Conservation (phyloP, 768 basidiomycete genomes). For the Coprinopsis strossmayeri region DNA sequence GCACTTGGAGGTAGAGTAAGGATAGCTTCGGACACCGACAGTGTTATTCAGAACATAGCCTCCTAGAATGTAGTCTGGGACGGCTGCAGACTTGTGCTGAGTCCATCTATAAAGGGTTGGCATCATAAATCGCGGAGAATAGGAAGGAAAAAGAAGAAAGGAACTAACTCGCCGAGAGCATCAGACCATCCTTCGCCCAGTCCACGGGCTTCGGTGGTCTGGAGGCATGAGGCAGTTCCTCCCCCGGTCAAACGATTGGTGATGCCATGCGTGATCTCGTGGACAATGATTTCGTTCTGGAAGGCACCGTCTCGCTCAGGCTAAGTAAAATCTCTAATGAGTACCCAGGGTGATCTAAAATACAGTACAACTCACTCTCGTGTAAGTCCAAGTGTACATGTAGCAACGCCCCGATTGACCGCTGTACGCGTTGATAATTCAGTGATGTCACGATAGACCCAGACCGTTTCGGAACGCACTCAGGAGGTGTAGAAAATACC, state of each 20-base stretch:
- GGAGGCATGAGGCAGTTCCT: constrained; percentile 52
- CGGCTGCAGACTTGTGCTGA: constrained; percentile 29
- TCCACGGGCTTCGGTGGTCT: constrained; percentile 57
- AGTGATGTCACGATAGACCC: neutral
- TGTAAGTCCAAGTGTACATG: constrained; percentile 28
- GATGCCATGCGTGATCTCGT: constrained; percentile 49
- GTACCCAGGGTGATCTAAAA: neutral
- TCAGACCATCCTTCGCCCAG: no score
- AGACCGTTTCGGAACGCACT: constrained; percentile 24
- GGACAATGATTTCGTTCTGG: constrained; percentile 50
- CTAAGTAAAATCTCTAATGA: constrained; percentile 12
- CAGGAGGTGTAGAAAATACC: constrained; percentile 37
- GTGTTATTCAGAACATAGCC: constrained; percentile 41
- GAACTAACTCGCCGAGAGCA: constrained; percentile 38
- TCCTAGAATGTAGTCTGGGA: constrained; percentile 36
- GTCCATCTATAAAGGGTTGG: no score
- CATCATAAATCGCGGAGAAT: no score
- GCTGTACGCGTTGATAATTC: constrained; percentile 8
- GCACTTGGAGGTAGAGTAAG: constrained; percentile 47
- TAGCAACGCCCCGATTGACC: constrained; percentile 17
- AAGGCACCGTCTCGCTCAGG: constrained; percentile 48
- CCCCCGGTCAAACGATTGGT: constrained; percentile 47
- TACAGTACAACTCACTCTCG: constrained; percentile 16
- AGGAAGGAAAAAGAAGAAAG: no score
- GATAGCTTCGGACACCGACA: constrained; percentile 47